These are phyloP conservation scores for Thelonectria blattea DNA, from an alignment of 2,329 filamentous ascomycete species.

Conservation along the genomic window DNA sequence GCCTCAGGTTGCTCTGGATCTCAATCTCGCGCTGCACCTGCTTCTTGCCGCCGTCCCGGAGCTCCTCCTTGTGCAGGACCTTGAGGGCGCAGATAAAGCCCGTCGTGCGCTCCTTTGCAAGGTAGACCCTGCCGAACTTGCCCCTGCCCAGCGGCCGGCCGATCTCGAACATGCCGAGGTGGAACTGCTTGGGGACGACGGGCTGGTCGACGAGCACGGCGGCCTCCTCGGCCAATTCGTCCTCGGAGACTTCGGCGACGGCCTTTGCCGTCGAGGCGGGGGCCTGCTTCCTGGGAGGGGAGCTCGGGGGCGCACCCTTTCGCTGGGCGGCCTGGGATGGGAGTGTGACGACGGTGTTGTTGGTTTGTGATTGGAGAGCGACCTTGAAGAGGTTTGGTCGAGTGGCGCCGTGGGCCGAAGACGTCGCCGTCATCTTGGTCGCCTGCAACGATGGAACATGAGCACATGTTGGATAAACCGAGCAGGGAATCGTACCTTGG, in stretches of 20 bases:
- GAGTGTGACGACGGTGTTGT: conserved; percentile 70
- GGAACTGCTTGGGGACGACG: conserved; percentile 68
- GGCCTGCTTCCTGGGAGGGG: neutral
- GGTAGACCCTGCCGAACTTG: conserved; percentile 86
- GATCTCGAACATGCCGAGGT: conserved; percentile 94
- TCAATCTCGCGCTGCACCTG: conserved; percentile 87
- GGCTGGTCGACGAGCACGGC: conserved; percentile 63
- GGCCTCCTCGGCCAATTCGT: conserved; percentile 61
- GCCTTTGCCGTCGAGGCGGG: conserved; percentile 47
- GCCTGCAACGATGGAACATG: conserved; percentile 48
- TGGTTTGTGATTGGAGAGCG: conserved; percentile 78
- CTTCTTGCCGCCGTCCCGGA: conserved; percentile 79
- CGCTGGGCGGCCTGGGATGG: conserved; percentile 69
- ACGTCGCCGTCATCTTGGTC: conserved; percentile 37
- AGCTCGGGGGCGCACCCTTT: conserved; percentile 50
- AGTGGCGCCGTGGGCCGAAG: conserved; percentile 58
- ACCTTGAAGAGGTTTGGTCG: conserved; percentile 87
- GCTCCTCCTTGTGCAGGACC: conserved; percentile 82
- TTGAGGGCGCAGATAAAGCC: conserved; percentile 87
- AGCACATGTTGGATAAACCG: neutral
- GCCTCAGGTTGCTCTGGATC: conserved; percentile 84
- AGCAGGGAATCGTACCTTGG: conserved; percentile 66
- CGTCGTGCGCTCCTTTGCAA: conserved; percentile 77
- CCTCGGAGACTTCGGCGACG: conserved; percentile 57
- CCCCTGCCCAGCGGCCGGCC: conserved; percentile 85